Evolutionary conservation across 75 land plant species (phyloP), one percentile per base, ranked within the genome.

Genomic region (Pinus albicaulis): DNA sequence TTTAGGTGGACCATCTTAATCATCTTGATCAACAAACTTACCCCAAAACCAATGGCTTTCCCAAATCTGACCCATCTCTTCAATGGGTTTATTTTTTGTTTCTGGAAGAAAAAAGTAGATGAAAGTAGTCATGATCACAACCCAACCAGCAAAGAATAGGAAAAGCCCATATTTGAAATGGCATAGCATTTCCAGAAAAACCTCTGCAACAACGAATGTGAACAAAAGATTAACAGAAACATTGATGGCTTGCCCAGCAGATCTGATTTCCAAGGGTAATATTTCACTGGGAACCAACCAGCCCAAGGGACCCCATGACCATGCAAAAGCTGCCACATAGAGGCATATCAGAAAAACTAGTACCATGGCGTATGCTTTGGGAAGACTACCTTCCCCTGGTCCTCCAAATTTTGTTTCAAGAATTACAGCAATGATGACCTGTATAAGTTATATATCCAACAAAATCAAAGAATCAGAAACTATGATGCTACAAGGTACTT

Each of bases 261-360:
- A 95, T 16, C 98, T 80, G 5, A 85, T 95, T 75, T 93, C 97
- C 57, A 91, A 55, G 2, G 98, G 94, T 75, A 93, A 92, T 63
- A 95, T 81, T 80, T 95, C 98, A 68, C 94, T 93, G 1, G 98
- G 98, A 10, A 95, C 90, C 36, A 95, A 69, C 98, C 98, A 95
- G 2, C 94, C 94, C 1, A 93, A 82, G 5, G 96, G 96, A 1
- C 98, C 98, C 97, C 98, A 95, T 11, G 97, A 89, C 87, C 98
- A 88, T 34, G 91, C 98, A 76, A 84, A 95, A 1, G 94, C 98
- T 10, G 78, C 36, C 31, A 89, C 91, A 59, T 88, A 93, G 0
- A 84, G 0, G 56, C 86, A 89, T 6, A 89, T 89, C 57, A 85
- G 19, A 0, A 91, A 55, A 52, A 91, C 89, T 4, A 93, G 80